Percentiles rank a stretch among this genome's conserved stretches.
phyloP scores from a whole-genome alignment of 192 early-diverging fungal genomes.

The Geranomyces michiganensis region DNA sequence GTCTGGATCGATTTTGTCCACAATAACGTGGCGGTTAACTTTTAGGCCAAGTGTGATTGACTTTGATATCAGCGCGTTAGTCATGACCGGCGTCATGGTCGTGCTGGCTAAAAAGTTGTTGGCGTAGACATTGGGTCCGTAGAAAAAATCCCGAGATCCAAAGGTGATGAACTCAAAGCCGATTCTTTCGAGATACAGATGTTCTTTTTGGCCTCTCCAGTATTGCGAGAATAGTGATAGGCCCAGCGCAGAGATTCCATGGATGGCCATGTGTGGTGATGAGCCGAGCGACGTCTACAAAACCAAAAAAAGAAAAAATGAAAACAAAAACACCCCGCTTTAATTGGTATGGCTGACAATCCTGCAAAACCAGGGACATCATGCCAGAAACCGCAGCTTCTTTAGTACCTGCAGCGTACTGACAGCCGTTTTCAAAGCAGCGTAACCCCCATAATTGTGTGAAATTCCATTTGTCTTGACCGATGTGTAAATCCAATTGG shows the following conservation, averaged over 20 bases:
- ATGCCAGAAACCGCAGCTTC: neutral
- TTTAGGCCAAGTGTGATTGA: neutral
- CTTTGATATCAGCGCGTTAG: conserved; percentile 21
- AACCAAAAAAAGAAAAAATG: neutral
- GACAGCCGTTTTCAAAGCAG: conserved; percentile 11
- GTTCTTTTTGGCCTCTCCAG: conserved; percentile 18
- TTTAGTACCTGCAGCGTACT: neutral
- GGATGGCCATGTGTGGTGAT: neutral
- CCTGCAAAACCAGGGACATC: too few relatives aligned
- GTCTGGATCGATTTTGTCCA: neutral
- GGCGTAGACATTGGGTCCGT: conserved; percentile 16
- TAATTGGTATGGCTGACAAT: too few relatives aligned
- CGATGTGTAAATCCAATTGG: neutral
- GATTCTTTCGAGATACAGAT: neutral
- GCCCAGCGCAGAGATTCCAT: conserved; percentile 18
- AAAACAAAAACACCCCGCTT: too few relatives aligned
- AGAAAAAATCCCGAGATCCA: conserved; percentile 20
- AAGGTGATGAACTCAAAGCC: conserved; percentile 25
- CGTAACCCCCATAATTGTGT: conserved; percentile 22
- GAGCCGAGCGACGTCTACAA: neutral
- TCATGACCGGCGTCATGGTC: neutral
- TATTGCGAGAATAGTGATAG: conserved; percentile 14
- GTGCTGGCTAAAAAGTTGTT: conserved; percentile 22
- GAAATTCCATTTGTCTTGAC: neutral
- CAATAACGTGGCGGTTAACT: neutral